Base-by-base conservation (phyloP, 306 rosid species). In the Casuarina cunninghamiana region DNA sequence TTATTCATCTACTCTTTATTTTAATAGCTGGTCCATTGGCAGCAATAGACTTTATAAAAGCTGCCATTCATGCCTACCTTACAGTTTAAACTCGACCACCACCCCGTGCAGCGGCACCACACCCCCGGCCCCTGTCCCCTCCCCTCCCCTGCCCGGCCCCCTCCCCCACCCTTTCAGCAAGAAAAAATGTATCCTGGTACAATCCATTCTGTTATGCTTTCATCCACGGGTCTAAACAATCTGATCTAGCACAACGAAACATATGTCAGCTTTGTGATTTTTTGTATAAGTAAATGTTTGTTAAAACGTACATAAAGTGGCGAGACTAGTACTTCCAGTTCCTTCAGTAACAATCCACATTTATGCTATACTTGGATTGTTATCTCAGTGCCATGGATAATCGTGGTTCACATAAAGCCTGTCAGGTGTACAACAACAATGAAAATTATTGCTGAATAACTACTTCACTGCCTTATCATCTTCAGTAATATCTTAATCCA, bases 1-100 rank as follows among this genome's bases (percentile, higher is more conserved):
- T 78, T 48, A 10, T 78, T 80, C 57, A 57, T 69, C 81, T 77
- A 74, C 53, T n/a, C 13, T 72, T 7, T 58, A 66, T 69, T 46
- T 48, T 65, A 50, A 19, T 53, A 37, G 51, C n/a, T 4, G 9
- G 19, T 21, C 21, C 65, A 43, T 45, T 43, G n/a, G 32, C 17
- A 51, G 39, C 55, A 45, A 48, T 58, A n/a, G 11, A 13, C 7
- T 37, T 53, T 13, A 67, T 61, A 76, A 48, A 19, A 63, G 54
- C 21, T 48, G 10, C 45, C 6, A 55, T 41, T 5, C 5, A 16
- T 44, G 11, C 17, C 13, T 12, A 51, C 4, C 38, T 53, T 68
- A 41, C 53, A 41, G 12, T 42, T 26, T 16, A 48, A 48, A 26
- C 32, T 26, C 32, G 32, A 26, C 32, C 32, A 26, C 32, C 32